phyloP scores from a whole-genome alignment of 2,329 filamentous ascomycete species.

The Colletotrichum destructivum region DNA sequence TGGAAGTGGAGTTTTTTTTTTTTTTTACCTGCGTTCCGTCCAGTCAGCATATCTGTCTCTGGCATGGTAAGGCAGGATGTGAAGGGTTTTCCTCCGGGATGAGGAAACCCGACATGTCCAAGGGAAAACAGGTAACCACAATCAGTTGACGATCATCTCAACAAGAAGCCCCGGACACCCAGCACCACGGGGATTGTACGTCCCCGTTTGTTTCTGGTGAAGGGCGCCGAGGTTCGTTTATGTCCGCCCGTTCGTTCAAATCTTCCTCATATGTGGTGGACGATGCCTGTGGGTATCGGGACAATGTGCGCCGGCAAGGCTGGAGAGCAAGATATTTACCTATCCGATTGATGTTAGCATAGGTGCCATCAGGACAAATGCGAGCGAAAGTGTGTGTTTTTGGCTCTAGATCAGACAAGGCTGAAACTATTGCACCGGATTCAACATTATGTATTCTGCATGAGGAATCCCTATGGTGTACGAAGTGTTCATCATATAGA shows the following conservation, averaged over 20 bases:
- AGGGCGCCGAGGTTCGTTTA: conserved; percentile 69
- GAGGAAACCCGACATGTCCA: neutral
- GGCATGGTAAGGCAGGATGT: conserved; percentile 19
- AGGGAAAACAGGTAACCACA: conserved; percentile 49
- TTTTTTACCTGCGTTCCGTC: conserved; percentile 50
- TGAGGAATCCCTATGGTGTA: conserved; percentile 78
- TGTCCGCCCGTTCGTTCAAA: conserved; percentile 81
- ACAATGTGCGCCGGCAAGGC: conserved; percentile 32
- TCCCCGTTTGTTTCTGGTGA: conserved; percentile 67
- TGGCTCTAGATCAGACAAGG: conserved; percentile 74
- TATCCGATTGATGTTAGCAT: conserved; percentile 58
- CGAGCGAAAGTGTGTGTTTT: conserved; percentile 46
- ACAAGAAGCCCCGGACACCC: conserved; percentile 69
- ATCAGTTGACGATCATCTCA: conserved; percentile 78
- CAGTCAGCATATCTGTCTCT: conserved; percentile 22
- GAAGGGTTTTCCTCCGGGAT: neutral
- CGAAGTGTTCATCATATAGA: conserved; percentile 72
- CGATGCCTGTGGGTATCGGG: conserved; percentile 42
- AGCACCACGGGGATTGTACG: conserved; percentile 75
- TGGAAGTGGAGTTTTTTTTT: too few relatives aligned
- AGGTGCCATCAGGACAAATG: conserved; percentile 41
- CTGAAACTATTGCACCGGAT: conserved; percentile 74
- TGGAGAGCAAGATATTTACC: conserved; percentile 54
- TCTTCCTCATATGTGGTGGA: conserved; percentile 67
- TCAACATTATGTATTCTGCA: conserved; percentile 78